Evolutionary conservation across 176 grass and related monocot genomes (phyloP).

Genomic region (Bromus sterilis): DNA sequence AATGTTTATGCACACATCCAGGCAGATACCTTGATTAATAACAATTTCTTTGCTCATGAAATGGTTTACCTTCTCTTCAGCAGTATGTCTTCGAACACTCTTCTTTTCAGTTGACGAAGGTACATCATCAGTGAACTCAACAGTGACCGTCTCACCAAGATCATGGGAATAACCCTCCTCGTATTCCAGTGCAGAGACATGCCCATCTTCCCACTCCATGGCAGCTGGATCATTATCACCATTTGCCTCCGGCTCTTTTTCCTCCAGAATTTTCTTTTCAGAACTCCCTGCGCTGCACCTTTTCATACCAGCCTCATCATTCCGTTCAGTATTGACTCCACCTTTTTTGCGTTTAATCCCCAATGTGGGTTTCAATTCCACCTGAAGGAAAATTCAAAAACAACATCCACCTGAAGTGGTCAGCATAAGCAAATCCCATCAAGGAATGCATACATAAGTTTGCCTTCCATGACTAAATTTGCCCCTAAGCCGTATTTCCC

Average conservation of each 20-base stretch:
- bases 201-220: slow-evolving; percentile 93
- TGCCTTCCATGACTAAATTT: background rate
- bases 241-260: background rate
- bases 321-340: slow-evolving; percentile 8
- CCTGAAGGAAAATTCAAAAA: too few relatives aligned
- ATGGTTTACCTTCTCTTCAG: slow-evolving; percentile 67
- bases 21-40: background rate
- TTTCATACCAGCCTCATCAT: slow-evolving; percentile 17
- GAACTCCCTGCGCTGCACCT: background rate
- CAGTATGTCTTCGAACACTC: slow-evolving; percentile 50
- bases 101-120: slow-evolving; percentile 59
- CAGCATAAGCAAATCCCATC: background rate
- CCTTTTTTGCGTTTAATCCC: slow-evolving; percentile 20
- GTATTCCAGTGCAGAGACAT: slow-evolving; percentile 29
- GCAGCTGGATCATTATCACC: slow-evolving; percentile 27
- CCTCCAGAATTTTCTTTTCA: slow-evolving; percentile 13
- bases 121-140: slow-evolving; percentile 74
- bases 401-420: slow-evolving; percentile 29
- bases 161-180: slow-evolving; percentile 49
- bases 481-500: background rate
- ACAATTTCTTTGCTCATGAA: background rate
- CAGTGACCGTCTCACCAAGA: slow-evolving; percentile 45
- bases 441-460: background rate
- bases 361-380: slow-evolving; percentile 8
- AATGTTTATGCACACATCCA: background rate